Conservation (phyloP, 2,329 filamentous ascomycete species). For the Neophaeococcomyces mojaviensis region DNA sequence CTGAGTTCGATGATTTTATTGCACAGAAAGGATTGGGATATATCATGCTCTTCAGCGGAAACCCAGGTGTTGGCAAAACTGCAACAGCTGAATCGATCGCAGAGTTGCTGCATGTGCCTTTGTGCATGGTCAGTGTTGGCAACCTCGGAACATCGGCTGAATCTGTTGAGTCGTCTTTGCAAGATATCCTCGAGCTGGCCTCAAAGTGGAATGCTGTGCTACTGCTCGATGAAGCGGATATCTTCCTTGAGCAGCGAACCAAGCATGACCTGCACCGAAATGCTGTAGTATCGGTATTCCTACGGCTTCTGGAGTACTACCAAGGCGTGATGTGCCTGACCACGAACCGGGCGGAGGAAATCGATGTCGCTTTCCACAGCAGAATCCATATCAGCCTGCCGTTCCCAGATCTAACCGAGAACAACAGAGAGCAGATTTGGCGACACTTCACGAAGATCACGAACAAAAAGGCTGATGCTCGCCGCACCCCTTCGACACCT, state of each 20-base stretch:
- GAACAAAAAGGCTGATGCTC: constrained; percentile 8
- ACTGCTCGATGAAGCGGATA: constrained; percentile 18
- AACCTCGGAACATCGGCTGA: constrained; percentile 38
- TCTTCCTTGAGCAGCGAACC: constrained; percentile 15
- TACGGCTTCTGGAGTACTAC: constrained; percentile 12
- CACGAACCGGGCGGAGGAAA: constrained; percentile 43
- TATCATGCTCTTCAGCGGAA: constrained; percentile 37
- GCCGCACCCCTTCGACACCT: background rate
- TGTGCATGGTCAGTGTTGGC: constrained; percentile 45
- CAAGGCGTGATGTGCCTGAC: constrained; percentile 43
- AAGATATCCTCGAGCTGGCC: constrained; percentile 32
- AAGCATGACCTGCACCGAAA: constrained; percentile 9
- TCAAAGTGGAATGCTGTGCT: constrained; percentile 18
- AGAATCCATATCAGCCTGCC: constrained; percentile 17
- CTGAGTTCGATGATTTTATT: constrained; percentile 9
- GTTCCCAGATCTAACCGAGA: constrained; percentile 26
- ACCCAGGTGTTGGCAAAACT: constrained; percentile 49
- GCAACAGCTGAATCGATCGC: constrained; percentile 37
- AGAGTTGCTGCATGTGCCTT: constrained; percentile 29
- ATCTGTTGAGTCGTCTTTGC: constrained; percentile 36
- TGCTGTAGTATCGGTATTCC: constrained; percentile 9
- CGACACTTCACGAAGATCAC: constrained; percentile 8
- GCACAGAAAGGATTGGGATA: constrained; percentile 43
- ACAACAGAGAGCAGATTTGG: constrained; percentile 9
- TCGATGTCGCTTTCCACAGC: constrained; percentile 41